Base-by-base conservation (phyloP, 2,329 filamentous ascomycete species). In the Celoporthe dispersa region DNA sequence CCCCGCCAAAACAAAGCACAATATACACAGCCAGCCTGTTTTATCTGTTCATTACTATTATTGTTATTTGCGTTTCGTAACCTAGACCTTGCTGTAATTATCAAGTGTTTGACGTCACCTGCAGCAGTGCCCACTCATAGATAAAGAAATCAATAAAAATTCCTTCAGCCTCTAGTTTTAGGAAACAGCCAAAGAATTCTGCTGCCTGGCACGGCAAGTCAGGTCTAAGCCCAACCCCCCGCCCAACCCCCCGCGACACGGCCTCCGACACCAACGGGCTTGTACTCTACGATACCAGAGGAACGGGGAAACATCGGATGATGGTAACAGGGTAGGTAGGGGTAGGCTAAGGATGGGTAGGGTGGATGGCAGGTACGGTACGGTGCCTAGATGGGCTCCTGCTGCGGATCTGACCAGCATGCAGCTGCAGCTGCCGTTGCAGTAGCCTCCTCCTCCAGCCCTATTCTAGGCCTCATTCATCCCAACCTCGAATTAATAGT, bases 101-200 rank as follows among this genome's bases (percentile, higher is more conserved):
- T n/a, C 19, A 22, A 22, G 19, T n/a, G 22, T 48, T 48, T 48
- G 44, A 48, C 44, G 44, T 48, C 44, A 48, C 44, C 3, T 48
- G 6, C 44, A 48, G 7, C 44, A 48, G 19, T 22, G 0, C 44
- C 44, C 44, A 48, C 44, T n/a, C n/a, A n/a, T n/a, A n/a, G n/a
- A n/a, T n/a, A n/a, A n/a, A n/a, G n/a, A n/a, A 35, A 39, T 22
- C 44, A 9, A 22, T 3, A 44, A n/a, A 48, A 48, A 41, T 41
- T 22, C 44, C 7, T n/a, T 22, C 16, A 48, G 44, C 44, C 44
- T 48, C 44, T 48, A 48, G 44, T n/a, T 48, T 48, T 48, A 48
- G 44, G 44, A 48, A 48, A 48, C 44, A 48, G 44, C 44, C 44
- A 48, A 48, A 48, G 44, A 48, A 48, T 48, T 48, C 44, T 48